Conservation (phyloP, 345 rosid species). For the Sapria himalayana region DNA sequence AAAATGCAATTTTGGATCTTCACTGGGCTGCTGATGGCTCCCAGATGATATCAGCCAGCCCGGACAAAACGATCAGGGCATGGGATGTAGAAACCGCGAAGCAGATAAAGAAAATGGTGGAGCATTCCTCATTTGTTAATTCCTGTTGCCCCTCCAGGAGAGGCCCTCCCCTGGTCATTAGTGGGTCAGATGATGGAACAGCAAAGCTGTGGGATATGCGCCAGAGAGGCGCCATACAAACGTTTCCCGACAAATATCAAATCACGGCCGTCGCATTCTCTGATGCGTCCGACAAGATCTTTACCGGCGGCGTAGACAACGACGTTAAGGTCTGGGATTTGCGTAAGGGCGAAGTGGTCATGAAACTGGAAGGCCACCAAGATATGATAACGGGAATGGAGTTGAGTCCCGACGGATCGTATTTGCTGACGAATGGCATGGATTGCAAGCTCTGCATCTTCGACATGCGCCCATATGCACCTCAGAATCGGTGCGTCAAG, state of each 20-base stretch:
- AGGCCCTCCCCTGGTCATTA: slow-evolving; percentile 79
- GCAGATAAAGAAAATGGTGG: slow-evolving; percentile 94
- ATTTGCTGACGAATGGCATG: slow-evolving; percentile 89
- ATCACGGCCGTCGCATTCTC: slow-evolving; percentile 88
- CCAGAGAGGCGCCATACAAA: slow-evolving; percentile 95
- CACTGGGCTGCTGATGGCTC: slow-evolving; percentile 89
- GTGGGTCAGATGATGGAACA: slow-evolving; percentile 96
- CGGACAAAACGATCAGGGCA: slow-evolving; percentile 76
- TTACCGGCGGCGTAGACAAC: slow-evolving; percentile 77
- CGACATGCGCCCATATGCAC: slow-evolving; percentile 98
- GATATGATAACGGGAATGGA: slow-evolving; percentile 89
- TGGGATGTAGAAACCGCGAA: slow-evolving; percentile 93
- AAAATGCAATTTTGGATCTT: slow-evolving; percentile 82
- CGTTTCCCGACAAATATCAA: slow-evolving; percentile 92
- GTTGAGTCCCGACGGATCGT: slow-evolving; percentile 89
- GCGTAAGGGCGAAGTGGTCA: slow-evolving; percentile 69
- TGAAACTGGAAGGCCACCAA: slow-evolving; percentile 92
- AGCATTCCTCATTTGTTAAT: slow-evolving; percentile 79
- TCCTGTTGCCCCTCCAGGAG: slow-evolving; percentile 81
- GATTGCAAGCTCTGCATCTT: slow-evolving; percentile 84
- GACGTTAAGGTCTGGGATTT: slow-evolving; percentile 85
- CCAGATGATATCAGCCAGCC: slow-evolving; percentile 79
- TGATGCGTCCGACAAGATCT: slow-evolving; percentile 86
- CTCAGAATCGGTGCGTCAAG: slow-evolving; percentile 90
- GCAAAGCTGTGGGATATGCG: slow-evolving; percentile 98